Base-by-base conservation (phyloP, 202 grass and related monocot genomes). In the Panicum hallii region DNA sequence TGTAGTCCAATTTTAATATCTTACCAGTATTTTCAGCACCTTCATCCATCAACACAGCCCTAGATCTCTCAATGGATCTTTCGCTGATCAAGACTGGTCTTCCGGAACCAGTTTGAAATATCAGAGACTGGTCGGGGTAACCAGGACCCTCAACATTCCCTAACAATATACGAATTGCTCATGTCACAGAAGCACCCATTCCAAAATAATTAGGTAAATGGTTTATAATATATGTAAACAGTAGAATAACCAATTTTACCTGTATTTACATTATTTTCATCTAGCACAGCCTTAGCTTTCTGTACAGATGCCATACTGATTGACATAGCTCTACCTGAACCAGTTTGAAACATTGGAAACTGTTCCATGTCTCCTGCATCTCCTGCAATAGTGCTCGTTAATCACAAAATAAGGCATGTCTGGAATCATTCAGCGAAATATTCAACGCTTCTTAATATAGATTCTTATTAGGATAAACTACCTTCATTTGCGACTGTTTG, bases 281-380 rank as follows among this genome's bases (percentile, higher is more conserved):
- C 88, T 45, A 92, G 57, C 15, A 88, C 74, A 66, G 71, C 62
- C 77, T 87, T 92, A 78, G 88, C 90, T 83, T 92, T 90, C 70
- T 84, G 72, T 75, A 92, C 30, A 63, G 90, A 92, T 60, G 75
- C 57, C 83, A 78, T 38, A 80, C 70, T 83, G 41, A 90, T 68
- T 28, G 66, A 81, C 78, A 93, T 83, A 54, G 71, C 88, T 82
- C 52, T 87, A 43, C 90, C 90, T 77, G 85, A 87, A 79, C 88
- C 86, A 70, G 85, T 92, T 83, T 85, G 87, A 79, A 92, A 90
- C n/a, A 93, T 47, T 87, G 88, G 88, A 87, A 87, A 75, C 8
- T 79, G 85, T 52, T 80, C 61, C 45, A 40, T 72, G 62, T 42
- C 23, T 54, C 22, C 70, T 52, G 49, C 34, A 71, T 69, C 34